Evolutionary conservation across 2,329 filamentous ascomycete genomes (phyloP), one percentile per base, ranked within the genome.

Genomic region (Nakataea oryzae): DNA sequence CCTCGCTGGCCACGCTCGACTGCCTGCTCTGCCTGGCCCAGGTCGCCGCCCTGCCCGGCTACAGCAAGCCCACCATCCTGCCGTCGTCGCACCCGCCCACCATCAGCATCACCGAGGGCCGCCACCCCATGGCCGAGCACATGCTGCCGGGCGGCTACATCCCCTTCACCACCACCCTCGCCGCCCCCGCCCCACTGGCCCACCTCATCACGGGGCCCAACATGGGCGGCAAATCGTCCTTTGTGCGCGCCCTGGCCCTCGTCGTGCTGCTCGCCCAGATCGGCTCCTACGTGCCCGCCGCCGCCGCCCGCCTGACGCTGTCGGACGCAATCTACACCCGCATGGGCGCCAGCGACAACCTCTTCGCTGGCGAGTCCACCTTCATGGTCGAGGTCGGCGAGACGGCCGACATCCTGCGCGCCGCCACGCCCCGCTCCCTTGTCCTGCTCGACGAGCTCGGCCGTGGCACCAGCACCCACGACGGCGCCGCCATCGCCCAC

Each of bases 151-250:
- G 90, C 67, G 82, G 86, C 60, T 99, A 97, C 74, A 96, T 99
- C 63, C 93, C 95, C 58, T 99, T 99, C 74, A 85, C 89, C 69
- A 89, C 91, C 13, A 77, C 83, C 2, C 83, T 97, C 58, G 81
- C 85, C n/a, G 82, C 86, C 3, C 81, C 85, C 1, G 72, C 79
- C 0, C 83, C 86, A 0, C 82, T 90, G 7, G 91, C 91, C 2
- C 84, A 97, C 67, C 87, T 97, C 62, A 88, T 99, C 69, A 99
- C 95, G 0, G 95, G 95, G 0, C 95, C 95, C 32, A 99, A 99
- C 77, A 99, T 99, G 95, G 95, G 95, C 69, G 95, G 95, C 62
- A 99, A 99, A 72, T 96, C 91, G n/a, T 95, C 89, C 63, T 99
- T 96, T 73, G 93, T 99, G 27, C 91, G 95, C 61, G 90, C 93